Evolutionary conservation across 1,284 basidiomycete species (phyloP).

Genomic region (Singerocomus inundabilis): DNA sequence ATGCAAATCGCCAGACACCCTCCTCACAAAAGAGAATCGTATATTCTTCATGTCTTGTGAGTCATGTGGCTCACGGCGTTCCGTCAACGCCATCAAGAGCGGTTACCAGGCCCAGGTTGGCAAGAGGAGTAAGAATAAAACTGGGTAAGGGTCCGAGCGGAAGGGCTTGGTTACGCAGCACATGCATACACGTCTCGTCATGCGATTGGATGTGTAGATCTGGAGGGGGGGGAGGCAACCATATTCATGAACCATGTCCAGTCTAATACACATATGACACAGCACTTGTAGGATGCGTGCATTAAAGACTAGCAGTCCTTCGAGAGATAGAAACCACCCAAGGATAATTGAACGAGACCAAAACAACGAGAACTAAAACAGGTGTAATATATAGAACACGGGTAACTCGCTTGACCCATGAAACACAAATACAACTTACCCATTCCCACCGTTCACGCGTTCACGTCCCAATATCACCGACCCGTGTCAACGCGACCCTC

Average conservation of each 20-base stretch:
- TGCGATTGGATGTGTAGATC: conserved; percentile 6
- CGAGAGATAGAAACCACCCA: not conserved
- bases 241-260: conserved; percentile 2
- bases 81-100: conserved; percentile 96
- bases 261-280: conserved; percentile 12
- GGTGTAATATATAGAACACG: conserved; percentile 19
- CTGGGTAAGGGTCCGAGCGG: conserved; percentile 16
- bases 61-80: conserved; percentile 88
- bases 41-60: conserved; percentile 99
- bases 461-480: conserved; percentile 64
- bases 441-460: conserved; percentile 25
- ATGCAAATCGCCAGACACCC: conserved; percentile 97
- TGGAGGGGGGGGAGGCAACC: not conserved
- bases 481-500: conserved; percentile 74
- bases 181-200: not conserved
- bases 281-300: not conserved
- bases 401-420: not conserved
- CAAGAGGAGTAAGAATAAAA: conserved; percentile 67
- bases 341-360: conserved; percentile 9
- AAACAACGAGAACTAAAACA: conserved; percentile 14
- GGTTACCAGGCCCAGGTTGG: conserved; percentile 98
- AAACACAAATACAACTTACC: conserved; percentile 5
- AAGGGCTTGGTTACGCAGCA: not conserved
- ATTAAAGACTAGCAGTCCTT: conserved; percentile 12
- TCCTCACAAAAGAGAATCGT: conserved; percentile 96